phyloP scores from a whole-genome alignment of 2,329 filamentous ascomycete species.

The Boeremia exigua region DNA sequence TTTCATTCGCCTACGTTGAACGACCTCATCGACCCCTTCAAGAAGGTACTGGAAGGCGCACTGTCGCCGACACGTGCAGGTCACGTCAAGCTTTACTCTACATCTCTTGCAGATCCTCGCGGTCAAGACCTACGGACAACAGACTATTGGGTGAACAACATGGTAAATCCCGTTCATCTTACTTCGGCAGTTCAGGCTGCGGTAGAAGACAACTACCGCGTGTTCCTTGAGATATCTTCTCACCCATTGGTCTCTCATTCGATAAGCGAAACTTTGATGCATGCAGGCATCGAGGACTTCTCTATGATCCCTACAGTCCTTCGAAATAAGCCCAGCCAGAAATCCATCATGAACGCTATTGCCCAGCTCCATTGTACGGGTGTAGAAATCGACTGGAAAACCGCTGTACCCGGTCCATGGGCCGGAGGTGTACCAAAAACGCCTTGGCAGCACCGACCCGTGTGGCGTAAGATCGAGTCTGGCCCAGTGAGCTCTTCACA shows the following conservation, averaged over 20 bases:
- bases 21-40: slow-evolving; percentile 36
- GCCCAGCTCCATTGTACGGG: slow-evolving; percentile 40
- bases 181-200: slow-evolving; percentile 44
- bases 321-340: slow-evolving; percentile 33
- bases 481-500: slow-evolving; percentile 4
- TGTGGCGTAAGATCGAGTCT: slow-evolving; percentile 23
- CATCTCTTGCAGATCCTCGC: slow-evolving; percentile 35
- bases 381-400: slow-evolving; percentile 28
- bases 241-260: slow-evolving; percentile 53
- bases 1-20: slow-evolving; percentile 50
- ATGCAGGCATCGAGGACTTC: slow-evolving; percentile 40
- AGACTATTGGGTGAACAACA: slow-evolving; percentile 50
- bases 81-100: slow-evolving; percentile 40
- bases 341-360: slow-evolving; percentile 35
- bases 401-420: slow-evolving; percentile 18
- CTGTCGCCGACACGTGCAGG: slow-evolving; percentile 25
- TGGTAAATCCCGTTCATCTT: slow-evolving; percentile 47
- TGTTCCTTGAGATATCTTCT: slow-evolving; percentile 52
- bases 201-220: slow-evolving; percentile 44
- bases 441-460: slow-evolving; percentile 33
- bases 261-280: slow-evolving; percentile 46
- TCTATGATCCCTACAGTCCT: slow-evolving; percentile 40
- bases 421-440: slow-evolving; percentile 20
- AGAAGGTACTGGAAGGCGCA: slow-evolving; percentile 25
- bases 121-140: slow-evolving; percentile 28